Percentiles rank a stretch among this genome's conserved stretches.
phyloP scores from a whole-genome alignment of 2,329 filamentous ascomycete species.

The Colletotrichum higginsianum region DNA sequence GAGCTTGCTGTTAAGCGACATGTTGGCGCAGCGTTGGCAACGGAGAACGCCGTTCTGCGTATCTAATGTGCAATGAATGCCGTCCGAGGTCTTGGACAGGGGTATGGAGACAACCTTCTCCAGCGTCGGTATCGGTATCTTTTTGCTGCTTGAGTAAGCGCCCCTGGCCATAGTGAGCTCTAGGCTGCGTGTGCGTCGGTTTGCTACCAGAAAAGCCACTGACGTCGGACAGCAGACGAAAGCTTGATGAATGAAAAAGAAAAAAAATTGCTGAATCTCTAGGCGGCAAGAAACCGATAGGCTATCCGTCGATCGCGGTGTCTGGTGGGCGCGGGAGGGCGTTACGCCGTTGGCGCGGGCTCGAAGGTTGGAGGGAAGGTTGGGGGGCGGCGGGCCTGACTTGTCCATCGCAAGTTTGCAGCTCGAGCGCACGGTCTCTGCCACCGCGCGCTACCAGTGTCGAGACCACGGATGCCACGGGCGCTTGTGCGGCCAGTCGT shows the following conservation, averaged over 20 bases:
- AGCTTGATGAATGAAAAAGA: background rate
- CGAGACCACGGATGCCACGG: background rate
- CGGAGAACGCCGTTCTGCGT: conserved; percentile 27
- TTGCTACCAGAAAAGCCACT: background rate
- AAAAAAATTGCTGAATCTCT: background rate
- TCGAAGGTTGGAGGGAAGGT: background rate
- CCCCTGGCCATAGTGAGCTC: background rate
- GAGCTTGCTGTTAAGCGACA: conserved; percentile 30
- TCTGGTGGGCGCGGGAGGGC: conserved; percentile 1
- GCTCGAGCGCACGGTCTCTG: conserved; percentile 19
- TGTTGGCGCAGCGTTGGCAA: conserved; percentile 17
- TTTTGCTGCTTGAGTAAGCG: too few species aligned
- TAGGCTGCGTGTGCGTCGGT: background rate
- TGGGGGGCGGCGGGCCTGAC: background rate
- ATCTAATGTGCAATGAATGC: background rate
- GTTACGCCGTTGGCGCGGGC: background rate
- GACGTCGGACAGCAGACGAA: background rate
- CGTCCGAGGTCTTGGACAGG: background rate
- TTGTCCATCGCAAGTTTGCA: background rate
- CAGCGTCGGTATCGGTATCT: too few species aligned
- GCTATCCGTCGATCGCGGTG: background rate
- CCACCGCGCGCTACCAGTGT: conserved; percentile 4
- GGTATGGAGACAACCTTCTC: too few species aligned
- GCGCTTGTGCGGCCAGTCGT: background rate
- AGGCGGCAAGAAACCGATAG: background rate